Evolutionary conservation across 2,329 filamentous ascomycete genomes (phyloP).

Genomic region (Macrophomina phaseolina): DNA sequence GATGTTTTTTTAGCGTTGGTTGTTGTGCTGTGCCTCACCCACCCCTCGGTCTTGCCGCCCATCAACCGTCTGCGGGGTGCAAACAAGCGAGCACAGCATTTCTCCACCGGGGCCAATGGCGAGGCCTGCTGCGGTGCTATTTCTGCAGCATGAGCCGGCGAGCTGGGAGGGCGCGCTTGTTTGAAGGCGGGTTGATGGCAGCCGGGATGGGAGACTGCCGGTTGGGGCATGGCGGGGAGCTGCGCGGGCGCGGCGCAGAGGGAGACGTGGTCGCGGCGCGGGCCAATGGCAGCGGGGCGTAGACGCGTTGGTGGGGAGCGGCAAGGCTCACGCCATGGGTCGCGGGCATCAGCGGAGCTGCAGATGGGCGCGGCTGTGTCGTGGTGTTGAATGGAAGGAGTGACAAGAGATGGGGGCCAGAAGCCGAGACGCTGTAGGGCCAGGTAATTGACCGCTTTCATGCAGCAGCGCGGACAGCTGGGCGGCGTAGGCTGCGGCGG

Average conservation of each 20-base stretch:
- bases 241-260: constrained; percentile 9
- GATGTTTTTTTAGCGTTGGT: background rate
- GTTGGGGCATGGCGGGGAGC: background rate
- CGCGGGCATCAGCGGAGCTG: background rate
- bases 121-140: background rate
- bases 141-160: background rate
- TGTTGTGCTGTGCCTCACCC: constrained; percentile 12
- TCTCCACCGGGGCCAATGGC: background rate
- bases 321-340: background rate
- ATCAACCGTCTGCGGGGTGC: background rate
- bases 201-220: background rate
- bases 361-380: background rate
- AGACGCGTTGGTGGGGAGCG: constrained; percentile 9
- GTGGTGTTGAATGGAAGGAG: background rate
- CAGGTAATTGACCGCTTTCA: background rate
- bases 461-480: background rate
- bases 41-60: constrained; percentile 1
- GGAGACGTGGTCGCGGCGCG: constrained; percentile 1
- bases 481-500: background rate
- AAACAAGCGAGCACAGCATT: constrained; percentile 1
- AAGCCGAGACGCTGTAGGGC: background rate
- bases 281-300: constrained; percentile 1
- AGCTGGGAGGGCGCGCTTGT: constrained; percentile 7
- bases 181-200: background rate
- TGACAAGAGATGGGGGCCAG: background rate